These are phyloP conservation scores for Eucalyptus virginea DNA, from an alignment of 345 rosid genomes.

Conservation along the genomic window DNA sequence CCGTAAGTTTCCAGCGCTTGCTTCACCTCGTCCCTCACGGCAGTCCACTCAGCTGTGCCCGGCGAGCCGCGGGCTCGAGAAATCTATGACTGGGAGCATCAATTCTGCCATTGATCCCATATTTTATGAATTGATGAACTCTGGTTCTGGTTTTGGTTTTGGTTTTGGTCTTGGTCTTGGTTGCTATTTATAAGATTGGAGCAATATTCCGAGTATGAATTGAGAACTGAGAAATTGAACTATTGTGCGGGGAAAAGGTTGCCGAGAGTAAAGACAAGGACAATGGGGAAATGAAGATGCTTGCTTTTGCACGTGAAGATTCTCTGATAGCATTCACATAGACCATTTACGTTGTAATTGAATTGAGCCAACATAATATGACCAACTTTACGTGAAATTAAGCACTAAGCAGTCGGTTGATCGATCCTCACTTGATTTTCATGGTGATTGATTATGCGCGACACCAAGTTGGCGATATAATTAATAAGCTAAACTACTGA, in stretches of 20 bases:
- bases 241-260: neutral
- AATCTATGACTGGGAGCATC: conserved; percentile 29
- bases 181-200: neutral
- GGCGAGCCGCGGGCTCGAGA: conserved; percentile 13
- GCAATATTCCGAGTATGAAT: neutral
- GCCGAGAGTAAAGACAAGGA: neutral
- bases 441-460: neutral
- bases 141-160: neutral
- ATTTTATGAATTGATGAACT: neutral
- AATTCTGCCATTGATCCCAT: conserved; percentile 27
- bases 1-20: conserved; percentile 48
- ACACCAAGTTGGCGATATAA: neutral
- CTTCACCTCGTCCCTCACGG: conserved; percentile 15
- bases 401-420: neutral
- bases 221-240: neutral
- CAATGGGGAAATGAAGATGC: neutral
- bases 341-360: neutral
- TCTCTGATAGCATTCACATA: neutral
- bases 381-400: neutral
- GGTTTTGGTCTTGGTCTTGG: neutral
- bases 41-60: conserved; percentile 30
- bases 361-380: neutral
- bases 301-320: neutral
- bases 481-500: neutral
- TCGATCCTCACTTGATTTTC: neutral